These are phyloP conservation scores for Trichoderma oligosporum DNA, from an alignment of 2,329 filamentous ascomycete species.

Conservation along the genomic window DNA sequence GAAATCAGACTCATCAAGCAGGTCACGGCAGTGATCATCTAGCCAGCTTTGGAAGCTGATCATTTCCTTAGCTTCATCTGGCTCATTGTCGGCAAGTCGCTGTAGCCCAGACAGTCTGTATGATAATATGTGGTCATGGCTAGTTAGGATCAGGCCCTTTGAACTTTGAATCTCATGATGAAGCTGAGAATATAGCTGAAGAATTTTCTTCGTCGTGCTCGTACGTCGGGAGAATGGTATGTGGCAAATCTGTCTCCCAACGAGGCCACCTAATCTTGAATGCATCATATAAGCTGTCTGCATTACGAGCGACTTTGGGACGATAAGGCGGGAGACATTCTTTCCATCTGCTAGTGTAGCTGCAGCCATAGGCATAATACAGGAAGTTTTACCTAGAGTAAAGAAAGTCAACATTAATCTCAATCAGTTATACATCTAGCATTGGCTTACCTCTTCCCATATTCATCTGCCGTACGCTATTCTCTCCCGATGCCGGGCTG, in stretches of 20 bases:
- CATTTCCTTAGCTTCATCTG: background rate
- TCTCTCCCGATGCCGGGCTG: constrained; percentile 45
- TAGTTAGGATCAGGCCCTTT: constrained; percentile 53
- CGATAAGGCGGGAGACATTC: constrained; percentile 50
- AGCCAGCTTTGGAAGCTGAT: constrained; percentile 12
- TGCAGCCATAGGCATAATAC: constrained; percentile 52
- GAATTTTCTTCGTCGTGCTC: background rate
- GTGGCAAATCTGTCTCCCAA: constrained; percentile 51
- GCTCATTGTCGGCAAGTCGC: constrained; percentile 46
- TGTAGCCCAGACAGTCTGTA: constrained; percentile 61
- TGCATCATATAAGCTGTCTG: constrained; percentile 57
- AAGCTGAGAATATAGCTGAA: constrained; percentile 23
- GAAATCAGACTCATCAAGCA: constrained; percentile 25
- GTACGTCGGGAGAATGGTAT: constrained; percentile 55
- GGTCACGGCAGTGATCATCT: constrained; percentile 6
- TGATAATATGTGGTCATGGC: constrained; percentile 63
- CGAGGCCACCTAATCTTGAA: constrained; percentile 50
- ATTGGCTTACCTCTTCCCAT: constrained; percentile 57
- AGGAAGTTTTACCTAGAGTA: constrained; percentile 51
- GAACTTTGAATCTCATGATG: constrained; percentile 38
- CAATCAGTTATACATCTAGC: too few relatives aligned
- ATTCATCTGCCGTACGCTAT: constrained; percentile 62
- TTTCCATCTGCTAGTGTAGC: constrained; percentile 43
- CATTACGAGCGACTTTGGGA: constrained; percentile 53
- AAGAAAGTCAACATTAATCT: background rate